A percentile compares a stretch with the other conserved stretches of the same genome.
Conservation (phyloP, 441 rosid genomes). For the Euphorbia corollata region DNA sequence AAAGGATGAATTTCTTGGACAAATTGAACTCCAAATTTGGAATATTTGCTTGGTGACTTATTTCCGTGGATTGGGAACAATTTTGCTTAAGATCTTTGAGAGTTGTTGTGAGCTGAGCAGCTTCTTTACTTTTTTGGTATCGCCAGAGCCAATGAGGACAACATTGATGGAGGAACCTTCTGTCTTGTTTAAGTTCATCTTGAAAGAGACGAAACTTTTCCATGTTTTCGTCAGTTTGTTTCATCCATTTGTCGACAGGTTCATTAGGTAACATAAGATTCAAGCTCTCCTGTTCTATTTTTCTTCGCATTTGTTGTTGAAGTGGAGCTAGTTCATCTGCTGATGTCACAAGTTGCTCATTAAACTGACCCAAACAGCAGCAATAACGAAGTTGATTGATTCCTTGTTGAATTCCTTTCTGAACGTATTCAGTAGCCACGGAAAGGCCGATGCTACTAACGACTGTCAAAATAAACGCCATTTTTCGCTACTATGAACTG, state of each 20-base stretch:
- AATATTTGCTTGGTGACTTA: too few species aligned
- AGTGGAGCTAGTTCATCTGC: neutral
- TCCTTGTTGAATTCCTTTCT: neutral
- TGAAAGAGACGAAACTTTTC: neutral
- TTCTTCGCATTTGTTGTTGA: neutral
- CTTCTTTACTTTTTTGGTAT: too few species aligned
- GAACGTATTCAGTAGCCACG: slow-evolving; percentile 4
- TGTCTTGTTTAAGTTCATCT: neutral
- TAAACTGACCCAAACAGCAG: slow-evolving; percentile 6
- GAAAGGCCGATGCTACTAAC: neutral
- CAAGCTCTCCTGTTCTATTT: neutral
- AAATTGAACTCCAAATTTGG: too few species aligned
- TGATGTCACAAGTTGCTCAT: neutral
- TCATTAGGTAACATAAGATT: neutral
- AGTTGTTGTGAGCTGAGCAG: too few species aligned
- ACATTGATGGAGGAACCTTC: neutral
- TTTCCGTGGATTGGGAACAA: too few species aligned
- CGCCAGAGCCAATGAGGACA: too few species aligned
- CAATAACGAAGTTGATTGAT: slow-evolving; percentile 6
- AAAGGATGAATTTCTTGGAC: too few species aligned
- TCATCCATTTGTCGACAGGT: slow-evolving; percentile 1
- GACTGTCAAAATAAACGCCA: slow-evolving; percentile 1
- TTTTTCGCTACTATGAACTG: neutral
- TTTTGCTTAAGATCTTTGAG: too few species aligned
- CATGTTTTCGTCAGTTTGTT: neutral